Conservation (phyloP, 805 yeast genomes). For the Cyberlindnera saturnus region DNA sequence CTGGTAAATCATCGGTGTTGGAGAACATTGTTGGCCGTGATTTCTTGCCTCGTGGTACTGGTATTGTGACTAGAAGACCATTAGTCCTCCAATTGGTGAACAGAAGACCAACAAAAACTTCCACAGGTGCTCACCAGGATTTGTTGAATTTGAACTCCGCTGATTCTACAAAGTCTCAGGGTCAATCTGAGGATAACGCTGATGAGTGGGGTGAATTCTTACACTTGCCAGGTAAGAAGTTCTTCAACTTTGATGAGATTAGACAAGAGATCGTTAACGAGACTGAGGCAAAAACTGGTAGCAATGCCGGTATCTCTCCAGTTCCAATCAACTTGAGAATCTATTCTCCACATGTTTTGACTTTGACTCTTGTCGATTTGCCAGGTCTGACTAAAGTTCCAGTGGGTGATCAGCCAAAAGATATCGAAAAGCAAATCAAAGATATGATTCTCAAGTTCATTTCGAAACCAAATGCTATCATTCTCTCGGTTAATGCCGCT, state of each 20-base stretch:
- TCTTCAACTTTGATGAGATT: constrained; percentile 83
- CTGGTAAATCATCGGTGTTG: constrained; percentile 83
- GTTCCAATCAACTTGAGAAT: constrained; percentile 90
- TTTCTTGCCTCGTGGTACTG: constrained; percentile 87
- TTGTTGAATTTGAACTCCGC: constrained; percentile 29
- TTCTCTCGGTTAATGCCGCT: constrained; percentile 91
- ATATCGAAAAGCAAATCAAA: constrained; percentile 89
- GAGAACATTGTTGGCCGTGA: constrained; percentile 91
- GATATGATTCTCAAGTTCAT: constrained; percentile 91
- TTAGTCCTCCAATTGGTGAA: constrained; percentile 76
- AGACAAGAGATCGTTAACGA: constrained; percentile 88
- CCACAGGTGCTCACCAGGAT: constrained; percentile 21
- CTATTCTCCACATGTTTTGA: constrained; percentile 88
- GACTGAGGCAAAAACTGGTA: constrained; percentile 78
- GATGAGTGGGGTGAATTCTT: constrained; percentile 98
- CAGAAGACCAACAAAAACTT: constrained; percentile 39
- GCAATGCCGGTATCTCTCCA: constrained; percentile 84
- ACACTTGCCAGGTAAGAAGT: constrained; percentile 84
- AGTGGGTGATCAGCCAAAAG: constrained; percentile 98
- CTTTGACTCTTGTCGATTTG: constrained; percentile 89
- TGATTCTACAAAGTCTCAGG: constrained; percentile 38
- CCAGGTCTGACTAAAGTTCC: constrained; percentile 99
- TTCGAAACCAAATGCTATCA: constrained; percentile 91
- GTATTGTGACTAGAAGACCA: constrained; percentile 89
- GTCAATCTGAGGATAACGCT: constrained; percentile 58